Percentiles rank a stretch among this genome's conserved stretches.
phyloP scores from a whole-genome alignment of 2,329 filamentous ascomycete genomes.

The Sclerotinia trifoliorum region DNA sequence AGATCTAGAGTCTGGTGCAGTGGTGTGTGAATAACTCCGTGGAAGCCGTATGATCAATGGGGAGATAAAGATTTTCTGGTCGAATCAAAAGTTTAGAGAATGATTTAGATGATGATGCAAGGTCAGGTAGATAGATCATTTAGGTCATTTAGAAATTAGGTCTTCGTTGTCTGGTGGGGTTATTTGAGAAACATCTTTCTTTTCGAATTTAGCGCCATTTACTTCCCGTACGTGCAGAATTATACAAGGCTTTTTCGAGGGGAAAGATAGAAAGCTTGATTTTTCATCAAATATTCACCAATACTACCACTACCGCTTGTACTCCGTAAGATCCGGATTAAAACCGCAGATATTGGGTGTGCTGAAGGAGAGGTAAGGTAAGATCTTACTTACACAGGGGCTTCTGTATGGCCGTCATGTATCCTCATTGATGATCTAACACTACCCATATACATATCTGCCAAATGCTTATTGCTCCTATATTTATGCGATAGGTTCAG shows the following conservation, averaged over 20 bases:
- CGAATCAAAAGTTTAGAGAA: neutral
- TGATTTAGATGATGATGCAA: constrained; percentile 14
- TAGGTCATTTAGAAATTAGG: neutral
- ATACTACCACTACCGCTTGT: too few relatives aligned
- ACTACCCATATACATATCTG: neutral
- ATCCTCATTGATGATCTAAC: neutral
- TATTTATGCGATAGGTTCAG: neutral
- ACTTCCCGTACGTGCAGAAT: neutral
- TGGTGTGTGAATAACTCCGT: neutral
- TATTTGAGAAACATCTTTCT: neutral
- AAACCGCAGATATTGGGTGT: neutral
- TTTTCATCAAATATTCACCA: neutral
- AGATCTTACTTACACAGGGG: neutral
- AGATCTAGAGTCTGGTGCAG: neutral
- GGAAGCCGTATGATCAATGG: neutral
- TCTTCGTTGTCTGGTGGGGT: neutral
- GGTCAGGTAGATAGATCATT: neutral
- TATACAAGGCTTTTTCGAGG: neutral
- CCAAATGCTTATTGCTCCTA: neutral
- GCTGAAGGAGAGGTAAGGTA: neutral
- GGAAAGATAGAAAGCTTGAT: constrained; percentile 7
- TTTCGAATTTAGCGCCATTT: constrained; percentile 3
- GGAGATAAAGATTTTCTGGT: neutral
- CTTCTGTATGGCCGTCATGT: neutral
- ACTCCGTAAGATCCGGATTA: neutral